Conservation (phyloP, 805 yeast species). For the Pichia rugopelliculosa region DNA sequence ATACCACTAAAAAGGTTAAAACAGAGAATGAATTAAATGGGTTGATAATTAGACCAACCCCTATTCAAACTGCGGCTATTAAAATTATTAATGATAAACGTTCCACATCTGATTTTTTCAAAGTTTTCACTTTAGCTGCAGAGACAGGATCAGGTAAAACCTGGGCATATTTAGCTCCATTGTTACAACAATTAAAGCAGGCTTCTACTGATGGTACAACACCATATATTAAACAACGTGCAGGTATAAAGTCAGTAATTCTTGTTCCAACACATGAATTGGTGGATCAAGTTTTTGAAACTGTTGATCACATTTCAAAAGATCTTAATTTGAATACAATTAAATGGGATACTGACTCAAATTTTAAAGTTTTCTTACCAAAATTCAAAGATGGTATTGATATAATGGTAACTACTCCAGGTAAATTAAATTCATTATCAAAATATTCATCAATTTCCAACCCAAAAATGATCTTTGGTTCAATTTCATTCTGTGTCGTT, state of each 20-base stretch:
- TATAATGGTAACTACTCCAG: conserved; percentile 80
- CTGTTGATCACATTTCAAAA: conserved; percentile 29
- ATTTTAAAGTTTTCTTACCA: conserved; percentile 45
- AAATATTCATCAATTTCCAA: conserved; percentile 26
- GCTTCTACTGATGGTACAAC: conserved; percentile 23
- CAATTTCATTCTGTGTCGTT: conserved; percentile 56
- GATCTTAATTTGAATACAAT: conserved; percentile 37
- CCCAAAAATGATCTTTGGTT: conserved; percentile 32
- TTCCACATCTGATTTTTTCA: conserved; percentile 31
- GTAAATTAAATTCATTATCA: conserved; percentile 41
- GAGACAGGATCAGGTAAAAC: conserved; percentile 98
- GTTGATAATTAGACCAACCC: conserved; percentile 51
- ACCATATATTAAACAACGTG: conserved; percentile 22
- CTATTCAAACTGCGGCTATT: conserved; percentile 76
- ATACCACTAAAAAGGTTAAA: conserved; percentile 24
- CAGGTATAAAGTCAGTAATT: conserved; percentile 62
- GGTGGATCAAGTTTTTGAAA: conserved; percentile 65
- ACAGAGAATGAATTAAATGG: conserved; percentile 30
- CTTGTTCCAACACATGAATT: conserved; percentile 86
- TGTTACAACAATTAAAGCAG: conserved; percentile 60
- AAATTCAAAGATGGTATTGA: conserved; percentile 53
- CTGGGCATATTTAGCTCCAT: conserved; percentile 78
- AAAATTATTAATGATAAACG: conserved; percentile 43
- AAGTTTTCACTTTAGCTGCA: conserved; percentile 78
- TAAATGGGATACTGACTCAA: conserved; percentile 58